Evolutionary conservation across 768 basidiomycete genomes (phyloP), one percentile per base, ranked within the genome.

Genomic region (Psilocybe sp.): DNA sequence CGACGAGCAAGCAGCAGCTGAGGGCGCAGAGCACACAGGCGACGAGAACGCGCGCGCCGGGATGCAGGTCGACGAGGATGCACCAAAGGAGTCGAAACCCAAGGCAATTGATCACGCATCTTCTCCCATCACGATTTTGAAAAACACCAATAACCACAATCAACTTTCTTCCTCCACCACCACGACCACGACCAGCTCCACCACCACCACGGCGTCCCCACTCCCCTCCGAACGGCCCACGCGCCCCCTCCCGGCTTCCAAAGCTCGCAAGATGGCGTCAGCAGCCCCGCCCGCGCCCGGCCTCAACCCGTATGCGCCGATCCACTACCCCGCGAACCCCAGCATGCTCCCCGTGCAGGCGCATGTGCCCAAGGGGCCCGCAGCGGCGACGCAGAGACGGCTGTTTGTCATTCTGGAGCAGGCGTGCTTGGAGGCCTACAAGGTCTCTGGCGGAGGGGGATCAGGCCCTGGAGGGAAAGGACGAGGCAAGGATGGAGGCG

Each of bases 371-470:
- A 72, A 80, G 49, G 77, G 76, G 7, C 74, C 76, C 32, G 68
- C 76, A n/a, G 72, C 74, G 9, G 72, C 78, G 0, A 68, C 73
- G 1, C 79, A 81, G 47, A 77, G 94, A 20, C 73, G 88, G 44
- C 75, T 99, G 14, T 97, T 88, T 54, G 95, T 99, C 43, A 78
- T 99, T 9, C 74, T 99, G 39, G 90, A 92, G 64, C 88, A 95
- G 63, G 96, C 97, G 0, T 99, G 97, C 64, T 75, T 99, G 46
- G 96, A 98, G 73, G 91, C 92, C 3, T 98, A 98, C 73, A 81
- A 89, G 52, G 80, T 97, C 54, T 84, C 85, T 40, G 76, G 82
- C 40, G 77, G 80, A 19, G 77, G 81, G 41, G 74, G 78, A 46
- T 79, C 79, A 41, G 58, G 69, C 67, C 39, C 47, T 12, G 47